Conservation (phyloP, 2,329 filamentous ascomycete species). For the Phaeosphaeria sp. region DNA sequence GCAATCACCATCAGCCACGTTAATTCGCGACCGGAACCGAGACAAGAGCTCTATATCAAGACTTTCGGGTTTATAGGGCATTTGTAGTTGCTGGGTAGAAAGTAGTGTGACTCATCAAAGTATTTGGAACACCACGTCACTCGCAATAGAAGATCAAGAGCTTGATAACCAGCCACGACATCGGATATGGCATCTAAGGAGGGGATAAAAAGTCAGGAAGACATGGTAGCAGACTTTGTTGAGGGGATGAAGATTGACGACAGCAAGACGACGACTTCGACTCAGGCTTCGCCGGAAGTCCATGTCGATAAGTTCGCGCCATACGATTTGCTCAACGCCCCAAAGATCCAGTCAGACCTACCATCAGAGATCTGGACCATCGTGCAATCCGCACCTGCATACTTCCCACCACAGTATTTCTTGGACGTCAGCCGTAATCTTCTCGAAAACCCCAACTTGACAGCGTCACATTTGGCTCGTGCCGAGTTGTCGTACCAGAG, state of each 20-base stretch:
- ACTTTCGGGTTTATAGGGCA: neutral
- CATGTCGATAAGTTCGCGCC: slow-evolving; percentile 40
- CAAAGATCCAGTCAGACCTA: slow-evolving; percentile 32
- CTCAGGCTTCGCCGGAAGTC: neutral
- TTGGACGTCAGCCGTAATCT: slow-evolving; percentile 73
- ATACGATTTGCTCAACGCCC: slow-evolving; percentile 33
- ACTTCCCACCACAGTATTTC: slow-evolving; percentile 70
- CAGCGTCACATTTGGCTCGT: slow-evolving; percentile 77
- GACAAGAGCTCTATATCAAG: neutral
- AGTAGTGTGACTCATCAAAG: neutral
- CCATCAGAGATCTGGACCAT: slow-evolving; percentile 46
- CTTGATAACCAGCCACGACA: no score
- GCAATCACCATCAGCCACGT: neutral
- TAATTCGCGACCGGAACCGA: neutral
- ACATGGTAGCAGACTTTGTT: neutral
- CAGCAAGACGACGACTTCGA: neutral
- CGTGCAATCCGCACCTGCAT: slow-evolving; percentile 56
- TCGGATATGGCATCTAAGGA: neutral
- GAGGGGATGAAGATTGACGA: neutral
- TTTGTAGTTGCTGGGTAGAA: neutral
- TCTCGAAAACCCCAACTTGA: slow-evolving; percentile 79
- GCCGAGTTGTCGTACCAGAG: slow-evolving; percentile 74
- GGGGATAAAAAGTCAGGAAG: neutral
- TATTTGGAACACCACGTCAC: neutral
- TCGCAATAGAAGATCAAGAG: neutral